A percentile compares a stretch with the other conserved stretches of the same genome.
These are phyloP conservation scores for Arachis hypogaea DNA, from an alignment of 306 rosid species.

Conservation along the genomic window DNA sequence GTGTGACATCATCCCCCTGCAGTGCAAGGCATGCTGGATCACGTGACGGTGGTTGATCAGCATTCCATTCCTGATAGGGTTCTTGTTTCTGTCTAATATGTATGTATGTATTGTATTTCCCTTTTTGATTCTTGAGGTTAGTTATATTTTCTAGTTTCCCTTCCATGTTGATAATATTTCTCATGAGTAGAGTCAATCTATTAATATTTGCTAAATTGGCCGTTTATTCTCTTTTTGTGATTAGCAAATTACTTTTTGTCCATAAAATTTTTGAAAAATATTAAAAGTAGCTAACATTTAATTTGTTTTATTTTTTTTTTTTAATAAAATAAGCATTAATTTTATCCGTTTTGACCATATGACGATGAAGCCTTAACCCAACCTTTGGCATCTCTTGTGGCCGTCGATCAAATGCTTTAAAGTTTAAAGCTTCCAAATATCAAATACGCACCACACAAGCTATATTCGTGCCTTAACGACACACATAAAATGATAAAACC, in stretches of 20 bases:
- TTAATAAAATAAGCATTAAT: too few species aligned
- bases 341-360: too few species aligned
- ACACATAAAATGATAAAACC: too few species aligned
- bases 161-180: slow-evolving; percentile 38
- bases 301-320: too few species aligned
- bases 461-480: too few species aligned
- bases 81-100: slow-evolving; percentile 45
- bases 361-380: too few species aligned
- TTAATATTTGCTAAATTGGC: slow-evolving; percentile 21
- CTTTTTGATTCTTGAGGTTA: slow-evolving; percentile 38
- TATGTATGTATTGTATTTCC: slow-evolving; percentile 52
- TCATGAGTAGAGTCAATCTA: slow-evolving; percentile 16
- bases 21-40: slow-evolving; percentile 24
- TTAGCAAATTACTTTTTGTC: not conserved
- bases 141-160: slow-evolving; percentile 18
- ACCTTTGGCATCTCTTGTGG: too few species aligned
- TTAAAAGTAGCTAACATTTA: too few species aligned
- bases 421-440: too few species aligned
- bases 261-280: too few species aligned
- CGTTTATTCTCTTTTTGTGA: slow-evolving; percentile 10
- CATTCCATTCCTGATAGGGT: slow-evolving; percentile 37
- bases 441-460: too few species aligned
- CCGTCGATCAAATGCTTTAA: too few species aligned
- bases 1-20: slow-evolving; percentile 14
- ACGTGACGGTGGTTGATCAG: slow-evolving; percentile 38